phyloP scores from a whole-genome alignment of 2,329 filamentous ascomycete genomes.

The Ciborinia camelliae region DNA sequence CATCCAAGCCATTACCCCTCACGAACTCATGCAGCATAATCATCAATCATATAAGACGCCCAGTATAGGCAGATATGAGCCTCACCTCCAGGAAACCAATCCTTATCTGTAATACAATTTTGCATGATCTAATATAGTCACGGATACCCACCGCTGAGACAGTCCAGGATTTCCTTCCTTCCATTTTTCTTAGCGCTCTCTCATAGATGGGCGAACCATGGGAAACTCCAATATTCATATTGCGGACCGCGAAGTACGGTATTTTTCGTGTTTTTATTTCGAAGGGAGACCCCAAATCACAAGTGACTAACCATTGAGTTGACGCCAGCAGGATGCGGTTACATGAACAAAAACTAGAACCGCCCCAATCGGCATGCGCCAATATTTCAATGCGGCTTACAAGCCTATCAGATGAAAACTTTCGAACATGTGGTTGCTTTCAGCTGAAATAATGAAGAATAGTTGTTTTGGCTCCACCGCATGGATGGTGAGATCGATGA shows the following conservation, averaged over 20 bases:
- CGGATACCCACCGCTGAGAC: background rate
- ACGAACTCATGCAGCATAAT: background rate
- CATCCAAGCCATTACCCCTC: background rate
- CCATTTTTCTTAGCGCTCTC: too few species aligned
- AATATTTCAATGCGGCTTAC: background rate
- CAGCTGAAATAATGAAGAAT: background rate
- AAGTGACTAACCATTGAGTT: background rate
- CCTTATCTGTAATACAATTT: background rate
- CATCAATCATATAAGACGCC: background rate
- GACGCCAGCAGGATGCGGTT: background rate
- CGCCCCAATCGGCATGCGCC: background rate
- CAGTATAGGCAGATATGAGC: background rate
- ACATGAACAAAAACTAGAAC: background rate
- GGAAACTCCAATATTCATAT: too few species aligned
- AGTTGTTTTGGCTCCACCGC: background rate
- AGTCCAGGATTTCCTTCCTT: background rate
- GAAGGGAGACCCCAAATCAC: background rate
- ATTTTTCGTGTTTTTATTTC: fast-evolving
- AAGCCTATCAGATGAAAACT: background rate
- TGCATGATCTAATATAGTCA: background rate
- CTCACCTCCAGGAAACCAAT: background rate
- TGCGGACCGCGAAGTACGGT: background rate
- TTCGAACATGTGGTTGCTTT: background rate
- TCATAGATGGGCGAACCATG: background rate
- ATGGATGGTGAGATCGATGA: background rate